Evolutionary conservation across 371 early-diverging fungal species (phyloP).

Genomic region (Capillidium rhysosporum): DNA sequence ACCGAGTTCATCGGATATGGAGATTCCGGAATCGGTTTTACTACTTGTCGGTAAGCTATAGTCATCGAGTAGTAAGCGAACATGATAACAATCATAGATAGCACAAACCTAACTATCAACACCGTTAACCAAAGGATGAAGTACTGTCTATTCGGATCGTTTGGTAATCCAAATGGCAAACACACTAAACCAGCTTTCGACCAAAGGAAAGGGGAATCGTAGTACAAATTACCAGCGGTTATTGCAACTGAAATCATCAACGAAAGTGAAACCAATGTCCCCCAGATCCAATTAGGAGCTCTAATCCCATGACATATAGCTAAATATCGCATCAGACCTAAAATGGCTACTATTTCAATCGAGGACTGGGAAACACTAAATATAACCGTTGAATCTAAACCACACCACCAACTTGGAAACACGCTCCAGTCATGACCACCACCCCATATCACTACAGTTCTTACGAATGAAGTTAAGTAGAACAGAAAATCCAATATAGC

Average conservation of each 20-base stretch:
- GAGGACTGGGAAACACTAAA: not conserved
- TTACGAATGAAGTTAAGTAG: not conserved
- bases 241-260: not conserved
- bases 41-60: not conserved
- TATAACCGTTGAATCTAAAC: not conserved
- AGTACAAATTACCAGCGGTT: not conserved
- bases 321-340: constrained; percentile 1
- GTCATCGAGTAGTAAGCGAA: not conserved
- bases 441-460: not conserved
- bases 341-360: not conserved
- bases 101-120: not conserved
- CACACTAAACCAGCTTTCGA: not conserved
- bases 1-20: not conserved
- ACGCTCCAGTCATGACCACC: not conserved
- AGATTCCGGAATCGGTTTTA: not conserved
- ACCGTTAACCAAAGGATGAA: not conserved
- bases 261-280: not conserved
- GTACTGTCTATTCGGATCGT: not conserved
- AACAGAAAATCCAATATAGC: not conserved
- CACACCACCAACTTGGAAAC: constrained; percentile 2
- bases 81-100: not conserved
- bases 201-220: not conserved
- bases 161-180: not conserved
- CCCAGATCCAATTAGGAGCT: not conserved
- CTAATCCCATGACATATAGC: not conserved